A percentile compares a stretch with the other conserved stretches of the same genome.
Evolutionary conservation across 1,139 yeast species (phyloP).

Genomic region (Hemisphaericaspora xylanilytica): DNA sequence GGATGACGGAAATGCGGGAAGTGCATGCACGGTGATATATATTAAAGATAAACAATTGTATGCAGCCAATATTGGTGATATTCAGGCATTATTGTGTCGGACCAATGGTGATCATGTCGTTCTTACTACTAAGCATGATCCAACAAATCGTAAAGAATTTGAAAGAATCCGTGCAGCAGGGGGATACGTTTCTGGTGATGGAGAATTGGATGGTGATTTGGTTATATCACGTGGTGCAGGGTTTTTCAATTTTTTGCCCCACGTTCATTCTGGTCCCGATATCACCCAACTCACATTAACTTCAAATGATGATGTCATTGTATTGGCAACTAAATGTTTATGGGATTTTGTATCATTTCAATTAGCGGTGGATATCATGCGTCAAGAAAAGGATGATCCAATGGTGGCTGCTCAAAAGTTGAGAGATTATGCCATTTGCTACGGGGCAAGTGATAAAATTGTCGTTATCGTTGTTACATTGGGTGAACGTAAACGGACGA

Average conservation of each 20-base stretch:
- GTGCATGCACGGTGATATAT: constrained; percentile 79
- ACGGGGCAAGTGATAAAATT: constrained; percentile 82
- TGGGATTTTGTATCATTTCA: constrained; percentile 87
- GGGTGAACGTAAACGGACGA: constrained; percentile 37
- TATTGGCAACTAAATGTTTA: constrained; percentile 78
- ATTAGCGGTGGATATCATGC: constrained; percentile 84
- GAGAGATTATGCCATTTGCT: constrained; percentile 91
- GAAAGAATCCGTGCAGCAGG: constrained; percentile 89
- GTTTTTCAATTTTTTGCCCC: constrained; percentile 81
- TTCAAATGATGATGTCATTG: constrained; percentile 76
- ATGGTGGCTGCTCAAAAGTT: constrained; percentile 91
- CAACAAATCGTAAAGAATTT: constrained; percentile 76
- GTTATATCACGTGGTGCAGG: constrained; percentile 92
- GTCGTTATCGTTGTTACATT: constrained; percentile 80
- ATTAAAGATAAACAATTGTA: constrained; percentile 68
- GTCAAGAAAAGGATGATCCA: constrained; percentile 80
- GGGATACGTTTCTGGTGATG: constrained; percentile 84
- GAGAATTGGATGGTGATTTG: constrained; percentile 78
- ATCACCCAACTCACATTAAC: constrained; percentile 61
- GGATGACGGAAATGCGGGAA: constrained; percentile 80
- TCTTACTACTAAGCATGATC: constrained; percentile 79
- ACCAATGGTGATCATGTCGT: constrained; percentile 76
- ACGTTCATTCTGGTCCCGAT: constrained; percentile 86
- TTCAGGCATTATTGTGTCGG: constrained; percentile 75
- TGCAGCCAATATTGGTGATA: constrained; percentile 90